Base-by-base conservation (phyloP, 2,329 filamentous ascomycete genomes). In the Exserohilum turcica region DNA sequence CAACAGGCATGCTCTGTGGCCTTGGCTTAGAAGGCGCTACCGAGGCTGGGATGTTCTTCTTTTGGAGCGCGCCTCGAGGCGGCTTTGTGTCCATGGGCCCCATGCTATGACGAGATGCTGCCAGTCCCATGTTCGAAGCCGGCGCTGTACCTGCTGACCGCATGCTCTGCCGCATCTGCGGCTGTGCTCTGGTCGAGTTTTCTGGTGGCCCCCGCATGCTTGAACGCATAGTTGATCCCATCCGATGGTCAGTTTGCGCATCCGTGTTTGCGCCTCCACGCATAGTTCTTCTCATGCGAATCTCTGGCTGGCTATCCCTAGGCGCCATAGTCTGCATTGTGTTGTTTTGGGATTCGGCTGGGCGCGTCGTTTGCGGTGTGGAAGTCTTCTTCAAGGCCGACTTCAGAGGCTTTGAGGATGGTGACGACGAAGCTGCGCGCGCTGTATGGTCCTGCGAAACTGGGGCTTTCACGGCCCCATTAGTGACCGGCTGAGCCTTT, bases 111-210 rank as follows among this genome's bases (percentile, higher is more conserved):
- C 70, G 64, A 6, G 73, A 74, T n/a, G 71, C 65, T 38, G 68
- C 68, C 15, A 74, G 56, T 10, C 70, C 72, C 57, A 65, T 43
- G 43, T 64, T 28, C 33, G 63, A 59, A 43, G 70, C 59, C 3
- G 60, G 48, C 51, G 73, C 66, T 38, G 65, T 56, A 15, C 69
- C 65, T 46, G 60, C 59, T 28, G 57, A 70, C 21, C 81, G 78
- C 73, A 83, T 75, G 2, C 82, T 82, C 54, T 77, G 79, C 33
- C 78, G 79, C 50, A 85, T 74, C 6, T 64, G 62, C 8, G 65
- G 54, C n/a, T 63, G 60, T 44, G 52, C 27, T 18, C 54, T 51
- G 3, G 57, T 18, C 8, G 52, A 9, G 24, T 21, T 48, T n/a
- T 48, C 32, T 16, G 48, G 13, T n/a, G 48, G 27, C 18, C 57